These are phyloP conservation scores for Amanita phalloides DNA, from an alignment of 768 basidiomycete genomes.

Conservation along the genomic window DNA sequence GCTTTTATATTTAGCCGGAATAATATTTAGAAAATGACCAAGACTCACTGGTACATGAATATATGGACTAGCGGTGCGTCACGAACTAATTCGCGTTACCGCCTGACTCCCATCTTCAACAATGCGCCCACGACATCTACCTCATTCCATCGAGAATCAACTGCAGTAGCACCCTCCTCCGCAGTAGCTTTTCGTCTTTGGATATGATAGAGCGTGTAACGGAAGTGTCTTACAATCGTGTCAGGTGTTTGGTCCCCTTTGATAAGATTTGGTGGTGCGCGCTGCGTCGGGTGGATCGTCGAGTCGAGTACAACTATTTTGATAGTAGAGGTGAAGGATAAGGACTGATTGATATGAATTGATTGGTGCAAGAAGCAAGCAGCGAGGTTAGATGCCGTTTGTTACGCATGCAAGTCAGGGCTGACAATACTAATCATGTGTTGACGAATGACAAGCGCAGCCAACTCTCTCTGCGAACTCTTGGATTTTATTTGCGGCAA, in stretches of 20 bases:
- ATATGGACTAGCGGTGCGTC: too few species aligned
- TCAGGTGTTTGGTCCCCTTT: conserved; percentile 91
- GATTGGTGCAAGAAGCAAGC: conserved; percentile 84
- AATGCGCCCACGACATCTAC: conserved; percentile 84
- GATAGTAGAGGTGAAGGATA: conserved; percentile 79
- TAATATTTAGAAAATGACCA: background rate
- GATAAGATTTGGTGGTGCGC: conserved; percentile 79
- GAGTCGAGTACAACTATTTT: conserved; percentile 84
- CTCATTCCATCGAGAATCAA: conserved; percentile 63
- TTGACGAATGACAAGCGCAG: background rate
- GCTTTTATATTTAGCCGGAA: background rate
- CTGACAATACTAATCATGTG: conserved; percentile 16
- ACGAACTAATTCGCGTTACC: conserved; percentile 20
- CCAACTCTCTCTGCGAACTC: conserved; percentile 72
- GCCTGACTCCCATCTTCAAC: conserved; percentile 78
- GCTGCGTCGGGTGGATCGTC: conserved; percentile 80
- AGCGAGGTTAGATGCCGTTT: conserved; percentile 82
- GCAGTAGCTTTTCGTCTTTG: conserved; percentile 56
- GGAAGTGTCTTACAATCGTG: conserved; percentile 90
- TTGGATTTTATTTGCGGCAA: conserved; percentile 77
- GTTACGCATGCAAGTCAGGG: conserved; percentile 82
- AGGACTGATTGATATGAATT: conserved; percentile 97
- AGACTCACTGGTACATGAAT: too few species aligned
- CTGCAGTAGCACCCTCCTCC: conserved; percentile 25
- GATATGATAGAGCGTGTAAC: conserved; percentile 80